Evolutionary conservation across 2,329 filamentous ascomycete species (phyloP).

Genomic region (Ophiostoma ips): DNA sequence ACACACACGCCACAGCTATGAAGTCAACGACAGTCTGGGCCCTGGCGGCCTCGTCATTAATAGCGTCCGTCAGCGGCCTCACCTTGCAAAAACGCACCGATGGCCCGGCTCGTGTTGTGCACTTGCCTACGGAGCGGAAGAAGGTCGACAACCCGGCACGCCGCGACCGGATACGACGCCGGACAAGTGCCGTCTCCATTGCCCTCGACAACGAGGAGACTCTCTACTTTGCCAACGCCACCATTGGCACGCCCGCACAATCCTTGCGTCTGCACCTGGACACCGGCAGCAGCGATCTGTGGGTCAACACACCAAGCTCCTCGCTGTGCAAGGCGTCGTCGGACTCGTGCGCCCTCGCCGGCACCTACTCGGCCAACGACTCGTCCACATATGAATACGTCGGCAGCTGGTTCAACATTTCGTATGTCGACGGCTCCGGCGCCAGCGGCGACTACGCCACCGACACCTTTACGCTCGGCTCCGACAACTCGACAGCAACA

Average conservation of each 20-base stretch:
- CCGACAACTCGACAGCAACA: conserved; percentile 5
- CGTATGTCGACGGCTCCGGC: conserved; percentile 69
- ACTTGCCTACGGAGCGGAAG: conserved; percentile 29
- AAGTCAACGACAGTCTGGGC: conserved; percentile 20
- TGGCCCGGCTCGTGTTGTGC: conserved; percentile 28
- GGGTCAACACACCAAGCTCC: conserved; percentile 55
- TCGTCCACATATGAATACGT: conserved; percentile 68
- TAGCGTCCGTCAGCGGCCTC: conserved; percentile 15
- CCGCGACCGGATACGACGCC: conserved; percentile 31
- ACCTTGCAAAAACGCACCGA: conserved; percentile 20
- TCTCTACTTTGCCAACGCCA: conserved; percentile 49
- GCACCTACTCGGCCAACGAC: conserved; percentile 53
- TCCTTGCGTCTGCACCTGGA: conserved; percentile 46
- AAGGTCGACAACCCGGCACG: conserved; percentile 27
- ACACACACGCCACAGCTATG: conserved; percentile 19
- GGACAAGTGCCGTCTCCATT: conserved; percentile 30
- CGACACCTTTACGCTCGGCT: conserved; percentile 52
- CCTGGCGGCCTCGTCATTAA: conserved; percentile 19
- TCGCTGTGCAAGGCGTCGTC: conserved; percentile 36
- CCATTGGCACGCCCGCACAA: conserved; percentile 48
- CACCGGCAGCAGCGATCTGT: conserved; percentile 56
- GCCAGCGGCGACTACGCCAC: conserved; percentile 68
- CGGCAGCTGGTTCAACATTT: conserved; percentile 69
- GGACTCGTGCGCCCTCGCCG: conserved; percentile 43
- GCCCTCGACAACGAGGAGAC: conserved; percentile 46